Evolutionary conservation across 2,329 filamentous ascomycete species (phyloP).

Genomic region (Trichoderma breve): DNA sequence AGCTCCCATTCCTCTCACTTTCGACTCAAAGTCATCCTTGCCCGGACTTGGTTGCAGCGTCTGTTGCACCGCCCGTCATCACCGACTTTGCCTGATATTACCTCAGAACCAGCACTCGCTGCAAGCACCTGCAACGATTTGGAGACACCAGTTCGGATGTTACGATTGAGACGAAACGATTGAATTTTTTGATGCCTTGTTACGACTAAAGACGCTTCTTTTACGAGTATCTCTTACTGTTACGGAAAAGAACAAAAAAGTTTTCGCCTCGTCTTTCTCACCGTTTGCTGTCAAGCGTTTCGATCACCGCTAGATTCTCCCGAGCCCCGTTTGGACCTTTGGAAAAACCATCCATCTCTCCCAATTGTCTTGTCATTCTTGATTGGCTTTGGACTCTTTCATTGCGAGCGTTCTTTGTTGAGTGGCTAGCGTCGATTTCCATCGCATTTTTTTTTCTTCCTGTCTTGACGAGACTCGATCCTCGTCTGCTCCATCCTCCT

Average conservation of each 20-base stretch:
- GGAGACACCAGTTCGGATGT: slow-evolving; percentile 19
- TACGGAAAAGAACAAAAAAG: slow-evolving; percentile 18
- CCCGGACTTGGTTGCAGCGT: slow-evolving; percentile 1
- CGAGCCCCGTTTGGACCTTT: not conserved
- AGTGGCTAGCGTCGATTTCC: slow-evolving; percentile 13
- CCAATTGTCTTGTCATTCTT: slow-evolving; percentile 12
- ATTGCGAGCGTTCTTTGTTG: slow-evolving; percentile 14
- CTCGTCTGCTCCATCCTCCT: slow-evolving; percentile 4
- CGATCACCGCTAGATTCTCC: slow-evolving; percentile 5
- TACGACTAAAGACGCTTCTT: slow-evolving; percentile 30
- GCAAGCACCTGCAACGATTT: slow-evolving; percentile 5
- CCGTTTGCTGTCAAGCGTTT: slow-evolving; percentile 13
- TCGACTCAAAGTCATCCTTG: slow-evolving; percentile 11
- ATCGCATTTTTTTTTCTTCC: not conserved
- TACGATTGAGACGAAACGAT: slow-evolving; percentile 26
- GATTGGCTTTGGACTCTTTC: slow-evolving; percentile 9
- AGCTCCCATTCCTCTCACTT: slow-evolving; percentile 15
- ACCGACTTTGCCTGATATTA: slow-evolving; percentile 11
- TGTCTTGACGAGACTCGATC: not conserved
- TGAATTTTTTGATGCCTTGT: slow-evolving; percentile 31
- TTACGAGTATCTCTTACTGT: slow-evolving; percentile 23
- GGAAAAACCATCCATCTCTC: not conserved
- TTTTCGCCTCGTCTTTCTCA: slow-evolving; percentile 13
- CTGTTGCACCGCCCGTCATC: slow-evolving; percentile 15
- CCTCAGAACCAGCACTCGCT: slow-evolving; percentile 1